Base-by-base conservation (phyloP, 768 basidiomycete species). In the Naematelia encephala region DNA sequence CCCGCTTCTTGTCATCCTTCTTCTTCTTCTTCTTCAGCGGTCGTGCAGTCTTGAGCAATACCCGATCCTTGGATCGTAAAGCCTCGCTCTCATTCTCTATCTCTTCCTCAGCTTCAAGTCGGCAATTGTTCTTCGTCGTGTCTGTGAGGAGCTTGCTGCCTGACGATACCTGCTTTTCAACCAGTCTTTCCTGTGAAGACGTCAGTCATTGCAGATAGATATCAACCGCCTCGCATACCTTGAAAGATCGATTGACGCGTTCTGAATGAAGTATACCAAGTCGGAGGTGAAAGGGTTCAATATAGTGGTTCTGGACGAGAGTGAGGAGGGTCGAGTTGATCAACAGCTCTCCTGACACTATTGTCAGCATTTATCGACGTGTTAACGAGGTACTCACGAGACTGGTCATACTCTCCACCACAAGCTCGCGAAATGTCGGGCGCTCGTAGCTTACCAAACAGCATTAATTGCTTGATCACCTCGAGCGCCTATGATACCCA, bases 361-460 rank as follows among this genome's bases (percentile, higher is more conserved):
- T 8, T 16, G 34, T 39, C 34, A 39, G 34, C 16, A 39, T 39
- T 16, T 39, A 8, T 16, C 8, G 34, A 8, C 34, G 34, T 39
- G 34, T 39, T 16, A 39, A 39, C 8, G 5, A 47, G 10, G 12
- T 64, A 70, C 67, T 61, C 68, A 88, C 89, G 79, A 78, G 86
- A 87, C 12, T 80, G 73, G 65, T 88, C 84, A 57, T 53, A 39
- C 16, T 49, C 34, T 3, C 79, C 77, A 10, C 82, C 81, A 26
- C 74, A 61, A 16, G 47, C 49, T 86, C 75, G 42, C 78, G 78
- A 60, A 48, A 94, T 84, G 56, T 91, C 87, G 67, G 84, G 84
- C 2, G 86, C 82, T 49, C 85, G 84, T 68, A 94, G 82, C 75
- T 91, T 93, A 34, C 93, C 93, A 70, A 91, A 87, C 69, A 91